Base-by-base conservation (phyloP, 2,329 filamentous ascomycete species). In the Tolypocladium capitatum region DNA sequence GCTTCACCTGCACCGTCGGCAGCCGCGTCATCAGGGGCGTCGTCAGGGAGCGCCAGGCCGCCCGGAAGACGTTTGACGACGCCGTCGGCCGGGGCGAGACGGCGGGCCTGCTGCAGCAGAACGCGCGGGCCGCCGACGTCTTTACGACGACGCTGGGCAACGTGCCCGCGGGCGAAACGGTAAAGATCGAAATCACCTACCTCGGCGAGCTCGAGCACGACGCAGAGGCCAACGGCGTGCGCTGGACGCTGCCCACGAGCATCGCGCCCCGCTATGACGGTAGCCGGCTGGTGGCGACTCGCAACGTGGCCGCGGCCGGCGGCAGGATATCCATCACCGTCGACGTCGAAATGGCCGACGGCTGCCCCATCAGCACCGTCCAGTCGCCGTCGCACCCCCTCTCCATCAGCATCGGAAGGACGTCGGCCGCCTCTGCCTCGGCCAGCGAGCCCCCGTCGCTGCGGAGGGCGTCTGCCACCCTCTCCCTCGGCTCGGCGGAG, bases 131-230 rank as follows among this genome's bases (percentile, higher is more conserved):
- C 2, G 69, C 75, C 2, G 84, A 88, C 58, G 75, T 84, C 30
- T 88, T 87, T 59, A 77, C 72, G 4, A 83, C 81, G 0, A 78
- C 73, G 1, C 65, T 89, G 1, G 83, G 83, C 10, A 86, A 86
- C 52, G 72, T 88, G 1, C 78, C 81, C 0, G 70, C 76, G 0
- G 71, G 70, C 0, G 72, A 74, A 16, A 72, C 68, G 32, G 65
- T 86, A 32, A 60, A 71, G 7, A 74, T 87, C 7, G 71, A 81
- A 11, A 76, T 87, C 48, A 76, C 70, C 0, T 86, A 84, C 51
- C 69, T 86, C 5, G 80, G 79, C 2, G 83, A 88, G 59, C 69
- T 88, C 47, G 85, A 85, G 64, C 80, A 86, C 53, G 83, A 87
- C 57, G 74, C 79, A 40, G 77, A 81, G 51, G 69, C 76, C 3